These are phyloP conservation scores for Smittium culicis DNA, from an alignment of 371 early-diverging fungal genomes.

Conservation along the genomic window DNA sequence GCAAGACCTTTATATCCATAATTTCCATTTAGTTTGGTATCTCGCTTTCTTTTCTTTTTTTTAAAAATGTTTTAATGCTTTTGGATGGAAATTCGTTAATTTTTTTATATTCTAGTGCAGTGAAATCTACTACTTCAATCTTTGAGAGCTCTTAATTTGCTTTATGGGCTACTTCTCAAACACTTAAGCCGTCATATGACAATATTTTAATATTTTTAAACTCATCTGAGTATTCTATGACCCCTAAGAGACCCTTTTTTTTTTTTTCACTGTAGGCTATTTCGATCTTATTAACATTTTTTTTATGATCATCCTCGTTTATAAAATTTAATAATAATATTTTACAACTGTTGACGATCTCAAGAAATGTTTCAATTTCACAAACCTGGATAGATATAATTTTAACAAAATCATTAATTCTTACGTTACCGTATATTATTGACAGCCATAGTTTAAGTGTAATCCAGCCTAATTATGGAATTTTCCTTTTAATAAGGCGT, in stretches of 20 bases:
- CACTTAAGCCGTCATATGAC: not conserved
- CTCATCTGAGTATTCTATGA: not conserved
- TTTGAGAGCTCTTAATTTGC: not conserved
- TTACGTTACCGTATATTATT: not conserved
- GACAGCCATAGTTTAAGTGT: not conserved
- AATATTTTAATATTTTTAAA: not conserved
- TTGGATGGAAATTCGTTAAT: not conserved
- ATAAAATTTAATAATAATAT: not conserved
- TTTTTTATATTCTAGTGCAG: not conserved
- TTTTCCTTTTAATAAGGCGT: not conserved
- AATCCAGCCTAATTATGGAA: not conserved
- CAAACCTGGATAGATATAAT: not conserved
- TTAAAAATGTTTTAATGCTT: not conserved
- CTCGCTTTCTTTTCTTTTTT: not conserved
- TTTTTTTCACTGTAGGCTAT: not conserved
- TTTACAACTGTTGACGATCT: not conserved
- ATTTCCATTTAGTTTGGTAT: not conserved
- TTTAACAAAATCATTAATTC: not conserved
- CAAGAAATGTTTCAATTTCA: not conserved
- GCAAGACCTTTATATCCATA: not conserved
- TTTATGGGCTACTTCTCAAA: not conserved
- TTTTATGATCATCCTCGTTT: not conserved
- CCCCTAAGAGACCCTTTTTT: not conserved
- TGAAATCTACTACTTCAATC: not conserved
- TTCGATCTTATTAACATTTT: not conserved